These are phyloP conservation scores for Apiospora marii DNA, from an alignment of 2,329 filamentous ascomycete genomes.

Conservation along the genomic window DNA sequence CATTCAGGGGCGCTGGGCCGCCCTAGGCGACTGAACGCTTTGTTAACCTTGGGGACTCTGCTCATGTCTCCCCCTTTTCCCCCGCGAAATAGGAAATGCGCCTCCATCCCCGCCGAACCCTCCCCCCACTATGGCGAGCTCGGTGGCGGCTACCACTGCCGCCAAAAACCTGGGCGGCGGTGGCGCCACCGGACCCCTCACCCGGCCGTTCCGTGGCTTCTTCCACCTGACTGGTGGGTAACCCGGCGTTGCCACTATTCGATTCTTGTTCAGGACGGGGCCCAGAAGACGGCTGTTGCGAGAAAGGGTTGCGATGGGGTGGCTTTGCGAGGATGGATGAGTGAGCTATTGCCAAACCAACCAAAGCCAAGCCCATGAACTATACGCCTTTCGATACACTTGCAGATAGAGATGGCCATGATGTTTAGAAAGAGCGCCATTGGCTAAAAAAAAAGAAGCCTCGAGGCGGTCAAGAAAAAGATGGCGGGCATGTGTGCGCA, in stretches of 20 bases:
- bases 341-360: no score
- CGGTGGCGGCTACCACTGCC: background rate
- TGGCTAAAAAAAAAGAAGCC: background rate
- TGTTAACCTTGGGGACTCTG: background rate
- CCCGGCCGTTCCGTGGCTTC: conserved; percentile 4
- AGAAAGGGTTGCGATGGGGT: background rate
- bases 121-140: background rate
- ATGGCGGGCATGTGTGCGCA: background rate
- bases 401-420: background rate
- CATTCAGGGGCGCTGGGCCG: background rate
- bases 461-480: background rate
- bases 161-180: conserved; percentile 4
- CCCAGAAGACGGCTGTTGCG: background rate
- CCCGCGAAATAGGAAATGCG: background rate
- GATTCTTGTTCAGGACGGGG: background rate
- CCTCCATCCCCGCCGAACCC: background rate
- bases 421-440: background rate
- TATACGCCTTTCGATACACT: no score
- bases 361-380: no score
- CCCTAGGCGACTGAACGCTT: background rate
- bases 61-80: background rate
- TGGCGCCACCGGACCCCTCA: background rate
- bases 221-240: background rate
- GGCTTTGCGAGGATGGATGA: background rate
- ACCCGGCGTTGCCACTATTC: background rate